Percentiles rank a stretch among this genome's conserved stretches.
Conservation (phyloP, 2,329 filamentous ascomycete genomes). For the Escovopsis weberi region DNA sequence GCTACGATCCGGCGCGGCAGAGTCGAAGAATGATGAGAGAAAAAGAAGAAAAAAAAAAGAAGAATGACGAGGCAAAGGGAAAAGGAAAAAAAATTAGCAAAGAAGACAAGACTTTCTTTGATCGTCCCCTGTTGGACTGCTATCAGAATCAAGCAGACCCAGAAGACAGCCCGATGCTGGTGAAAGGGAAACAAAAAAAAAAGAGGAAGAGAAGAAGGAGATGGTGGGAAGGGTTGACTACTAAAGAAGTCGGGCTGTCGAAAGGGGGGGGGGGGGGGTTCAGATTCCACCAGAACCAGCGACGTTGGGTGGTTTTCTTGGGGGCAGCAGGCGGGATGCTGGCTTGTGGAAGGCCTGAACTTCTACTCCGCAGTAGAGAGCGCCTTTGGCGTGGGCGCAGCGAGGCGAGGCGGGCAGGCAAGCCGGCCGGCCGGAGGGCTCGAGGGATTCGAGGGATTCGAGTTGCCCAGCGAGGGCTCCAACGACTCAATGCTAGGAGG, state of each 20-base stretch:
- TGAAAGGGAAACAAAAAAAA: constrained; percentile 17
- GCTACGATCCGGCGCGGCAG: constrained; percentile 19
- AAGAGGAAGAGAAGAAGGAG: constrained; percentile 11
- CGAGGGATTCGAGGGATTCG: too few relatives aligned
- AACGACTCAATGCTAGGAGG: too few relatives aligned
- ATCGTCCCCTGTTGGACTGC: background rate
- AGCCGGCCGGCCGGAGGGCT: too few relatives aligned
- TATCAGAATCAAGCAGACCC: constrained; percentile 12
- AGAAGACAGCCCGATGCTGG: constrained; percentile 20
- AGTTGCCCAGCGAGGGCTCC: too few relatives aligned
- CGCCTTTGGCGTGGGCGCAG: too few relatives aligned
- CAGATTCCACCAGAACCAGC: background rate
- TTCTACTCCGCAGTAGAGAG: too few relatives aligned
- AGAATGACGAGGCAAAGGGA: constrained; percentile 1
- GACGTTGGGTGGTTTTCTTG: background rate
- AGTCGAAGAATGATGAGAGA: constrained; percentile 2
- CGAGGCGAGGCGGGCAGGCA: too few relatives aligned
- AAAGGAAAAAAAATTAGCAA: constrained; percentile 9
- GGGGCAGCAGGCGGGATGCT: background rate
- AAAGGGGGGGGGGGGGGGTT: background rate
- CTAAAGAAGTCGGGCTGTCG: too few relatives aligned
- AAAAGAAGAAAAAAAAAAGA: constrained; percentile 8
- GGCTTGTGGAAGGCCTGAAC: background rate
- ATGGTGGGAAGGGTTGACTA: background rate
- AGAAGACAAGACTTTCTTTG: constrained; percentile 16